Evolutionary conservation across 2,329 filamentous ascomycete species (phyloP).

Genomic region (Sporothrix curviconia): DNA sequence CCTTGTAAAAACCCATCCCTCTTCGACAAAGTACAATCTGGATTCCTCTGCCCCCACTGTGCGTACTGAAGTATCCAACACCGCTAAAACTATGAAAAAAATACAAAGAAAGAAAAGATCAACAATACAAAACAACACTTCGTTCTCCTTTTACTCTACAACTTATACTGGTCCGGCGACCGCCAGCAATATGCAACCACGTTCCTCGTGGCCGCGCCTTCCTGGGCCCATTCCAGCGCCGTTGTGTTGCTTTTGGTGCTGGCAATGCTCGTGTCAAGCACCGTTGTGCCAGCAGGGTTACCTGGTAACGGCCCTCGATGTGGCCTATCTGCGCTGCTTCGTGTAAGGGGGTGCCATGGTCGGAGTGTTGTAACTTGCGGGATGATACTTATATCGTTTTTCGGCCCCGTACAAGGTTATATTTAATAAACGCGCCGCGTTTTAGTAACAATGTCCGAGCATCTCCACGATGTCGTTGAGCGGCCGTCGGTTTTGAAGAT

Average conservation of each 20-base stretch:
- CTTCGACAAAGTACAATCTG: not conserved
- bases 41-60: not conserved
- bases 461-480: slow-evolving; percentile 28
- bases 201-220: not conserved
- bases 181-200: slow-evolving; percentile 30
- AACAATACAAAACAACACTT: not conserved
- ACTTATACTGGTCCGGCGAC: not conserved
- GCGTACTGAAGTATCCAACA: not conserved
- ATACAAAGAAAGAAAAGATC: not conserved
- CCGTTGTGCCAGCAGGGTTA: slow-evolving; percentile 4
- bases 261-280: not conserved
- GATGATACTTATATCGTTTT: not conserved
- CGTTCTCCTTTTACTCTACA: not conserved
- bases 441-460: not conserved
- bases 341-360: not conserved
- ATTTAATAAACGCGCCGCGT: slow-evolving; percentile 7
- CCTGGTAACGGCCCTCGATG: not conserved
- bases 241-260: not conserved
- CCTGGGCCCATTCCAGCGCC: slow-evolving; percentile 6
- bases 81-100: not conserved
- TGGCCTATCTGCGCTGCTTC: not conserved
- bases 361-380: not conserved
- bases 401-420: slow-evolving; percentile 1
- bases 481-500: not conserved
- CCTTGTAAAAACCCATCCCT: not conserved